phyloP scores from a whole-genome alignment of 352 stramenopile species.

The Lagenidium giganteum region DNA sequence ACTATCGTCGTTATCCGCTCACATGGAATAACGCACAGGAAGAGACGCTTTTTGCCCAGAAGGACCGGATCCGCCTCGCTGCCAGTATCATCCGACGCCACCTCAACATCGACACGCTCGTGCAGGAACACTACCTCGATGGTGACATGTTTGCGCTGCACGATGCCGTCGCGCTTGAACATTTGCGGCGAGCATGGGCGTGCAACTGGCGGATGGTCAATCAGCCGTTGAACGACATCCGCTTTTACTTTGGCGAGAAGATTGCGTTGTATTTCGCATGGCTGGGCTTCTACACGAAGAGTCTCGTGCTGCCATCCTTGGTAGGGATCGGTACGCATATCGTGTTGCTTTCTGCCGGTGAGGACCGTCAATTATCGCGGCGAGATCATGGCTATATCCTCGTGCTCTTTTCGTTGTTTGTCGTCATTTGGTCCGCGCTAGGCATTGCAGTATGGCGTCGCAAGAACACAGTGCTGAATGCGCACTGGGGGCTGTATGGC shows the following conservation, averaged over 20 bases:
- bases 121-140: conserved; percentile 42
- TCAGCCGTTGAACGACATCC: conserved; percentile 85
- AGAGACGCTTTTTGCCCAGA: conserved; percentile 75
- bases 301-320: conserved; percentile 78
- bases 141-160: conserved; percentile 87
- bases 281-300: conserved; percentile 91
- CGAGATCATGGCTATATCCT: conserved; percentile 70
- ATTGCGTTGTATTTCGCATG: conserved; percentile 91
- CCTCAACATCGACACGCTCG: conserved; percentile 70
- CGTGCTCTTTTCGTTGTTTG: conserved; percentile 72
- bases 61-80: conserved; percentile 76
- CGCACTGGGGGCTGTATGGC: conserved; percentile 77
- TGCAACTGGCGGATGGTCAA: conserved; percentile 68
- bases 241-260: conserved; percentile 89
- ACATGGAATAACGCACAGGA: conserved; percentile 63
- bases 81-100: conserved; percentile 68
- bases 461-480: conserved; percentile 79
- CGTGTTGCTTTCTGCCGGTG: too few relatives aligned
- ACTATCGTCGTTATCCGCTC: conserved; percentile 77
- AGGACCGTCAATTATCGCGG: too few relatives aligned
- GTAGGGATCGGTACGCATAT: conserved; percentile 74
- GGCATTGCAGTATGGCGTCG: conserved; percentile 88
- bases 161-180: conserved; percentile 54
- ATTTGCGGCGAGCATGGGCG: conserved; percentile 72
- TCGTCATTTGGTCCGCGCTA: conserved; percentile 85